Percentiles rank a stretch among this genome's conserved stretches.
phyloP scores from a whole-genome alignment of 257 asterid genomes.

The Scutellaria baicalensis region DNA sequence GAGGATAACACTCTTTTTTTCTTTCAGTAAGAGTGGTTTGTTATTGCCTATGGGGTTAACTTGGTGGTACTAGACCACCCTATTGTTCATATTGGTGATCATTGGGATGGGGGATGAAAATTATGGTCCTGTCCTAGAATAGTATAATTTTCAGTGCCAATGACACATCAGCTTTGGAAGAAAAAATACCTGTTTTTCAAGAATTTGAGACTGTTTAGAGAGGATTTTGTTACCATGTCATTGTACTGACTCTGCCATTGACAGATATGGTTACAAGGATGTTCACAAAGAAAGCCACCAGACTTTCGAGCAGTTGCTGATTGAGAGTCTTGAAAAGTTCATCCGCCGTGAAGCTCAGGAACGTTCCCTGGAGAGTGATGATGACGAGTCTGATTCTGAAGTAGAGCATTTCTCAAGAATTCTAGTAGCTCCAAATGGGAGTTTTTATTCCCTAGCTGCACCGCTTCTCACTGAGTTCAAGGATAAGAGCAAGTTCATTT shows the following conservation, averaged over 20 bases:
- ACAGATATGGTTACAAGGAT: slow-evolving; percentile 98
- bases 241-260: slow-evolving; percentile 8
- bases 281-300: slow-evolving; percentile 91
- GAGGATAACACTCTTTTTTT: background rate
- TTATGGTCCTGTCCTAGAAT: background rate
- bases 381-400: slow-evolving; percentile 49
- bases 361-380: slow-evolving; percentile 87
- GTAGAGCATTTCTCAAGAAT: slow-evolving; percentile 57
- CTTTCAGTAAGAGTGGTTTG: background rate
- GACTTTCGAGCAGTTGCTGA: slow-evolving; percentile 85
- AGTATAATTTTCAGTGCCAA: background rate
- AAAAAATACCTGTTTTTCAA: background rate
- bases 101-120: background rate
- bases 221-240: background rate
- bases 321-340: slow-evolving; percentile 90
- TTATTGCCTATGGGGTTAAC: background rate
- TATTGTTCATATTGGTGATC: background rate
- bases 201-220: background rate
- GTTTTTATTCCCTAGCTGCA: slow-evolving; percentile 74
- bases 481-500: slow-evolving; percentile 38
- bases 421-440: slow-evolving; percentile 85
- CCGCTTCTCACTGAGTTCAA: slow-evolving; percentile 78
- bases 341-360: slow-evolving; percentile 96
- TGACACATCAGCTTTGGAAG: background rate
- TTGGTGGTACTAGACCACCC: background rate